Conservation (phyloP, 2,329 filamentous ascomycete genomes). For the Microcera coccophila region DNA sequence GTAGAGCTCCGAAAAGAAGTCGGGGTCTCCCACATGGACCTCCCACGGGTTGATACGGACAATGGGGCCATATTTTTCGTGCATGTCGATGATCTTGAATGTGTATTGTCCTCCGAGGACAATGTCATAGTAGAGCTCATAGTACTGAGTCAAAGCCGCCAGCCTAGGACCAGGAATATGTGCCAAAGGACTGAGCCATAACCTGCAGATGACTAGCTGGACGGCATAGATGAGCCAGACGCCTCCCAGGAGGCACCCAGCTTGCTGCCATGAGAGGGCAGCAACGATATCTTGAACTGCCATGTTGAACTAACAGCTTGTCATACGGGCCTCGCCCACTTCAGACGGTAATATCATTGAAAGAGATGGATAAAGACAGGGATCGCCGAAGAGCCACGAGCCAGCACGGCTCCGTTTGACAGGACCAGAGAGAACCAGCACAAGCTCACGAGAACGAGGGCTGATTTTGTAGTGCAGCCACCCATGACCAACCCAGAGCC, state of each 20-base stretch:
- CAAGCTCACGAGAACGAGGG: slow-evolving; percentile 12
- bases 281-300: slow-evolving; percentile 20
- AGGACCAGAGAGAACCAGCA: slow-evolving; percentile 8
- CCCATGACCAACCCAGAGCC: no score
- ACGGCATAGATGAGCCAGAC: slow-evolving; percentile 30
- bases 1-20: slow-evolving; percentile 40
- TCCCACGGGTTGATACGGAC: slow-evolving; percentile 40
- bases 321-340: slow-evolving; percentile 25
- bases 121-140: slow-evolving; percentile 44
- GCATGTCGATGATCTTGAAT: slow-evolving; percentile 40
- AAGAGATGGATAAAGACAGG: slow-evolving; percentile 11
- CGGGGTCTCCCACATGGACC: slow-evolving; percentile 36
- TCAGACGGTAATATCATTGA: slow-evolving; percentile 28
- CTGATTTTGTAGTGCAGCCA: slow-evolving; percentile 24
- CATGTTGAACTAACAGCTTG: slow-evolving; percentile 22
- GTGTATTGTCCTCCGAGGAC: slow-evolving; percentile 40
- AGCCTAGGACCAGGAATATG: slow-evolving; percentile 38
- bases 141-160: slow-evolving; percentile 37
- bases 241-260: slow-evolving; percentile 20
- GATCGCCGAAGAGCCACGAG: slow-evolving; percentile 20
- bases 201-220: slow-evolving; percentile 28
- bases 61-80: slow-evolving; percentile 40
- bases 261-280: slow-evolving; percentile 24
- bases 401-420: slow-evolving; percentile 20
- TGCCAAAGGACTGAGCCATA: slow-evolving; percentile 38